Evolutionary conservation across 805 yeast genomes (phyloP), one percentile per base, ranked within the genome.

Genomic region (Starmerella potacharoeniae): DNA sequence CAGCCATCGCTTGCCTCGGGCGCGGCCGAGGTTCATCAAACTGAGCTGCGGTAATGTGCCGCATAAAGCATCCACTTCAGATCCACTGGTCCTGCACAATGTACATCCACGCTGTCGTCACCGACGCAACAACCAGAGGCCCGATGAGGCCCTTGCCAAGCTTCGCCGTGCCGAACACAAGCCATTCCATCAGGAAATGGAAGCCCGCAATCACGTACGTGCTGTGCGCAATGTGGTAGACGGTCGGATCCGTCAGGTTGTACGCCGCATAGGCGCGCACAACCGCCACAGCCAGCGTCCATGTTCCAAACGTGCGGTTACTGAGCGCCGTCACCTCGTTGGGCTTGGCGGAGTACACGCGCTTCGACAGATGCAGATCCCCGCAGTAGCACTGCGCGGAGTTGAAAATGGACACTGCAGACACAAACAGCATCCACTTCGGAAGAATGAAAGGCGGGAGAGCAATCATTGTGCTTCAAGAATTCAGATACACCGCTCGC

Each of bases 291-390:
- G 90, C 77, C 41, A 90, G 74, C 0, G 98, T 93, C 98, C 98
- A 93, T 0, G 98, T 93, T 36, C 98, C 98, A 69, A 93, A 93
- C 0, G 98, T 91, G 64, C 98, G 79, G n/a, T 96, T 96, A 62
- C 93, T 81, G 61, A 93, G 74, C 5, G 67, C 65, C 2, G 75
- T 69, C 30, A 83, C 84, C 67, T 84, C 78, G 6, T 66, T 60
- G 14, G 90, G 88, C 47, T 77, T 70, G 51, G 70, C 75, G 36
- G 78, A 83, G 67, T 93, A 93, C 7, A 93, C 97, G 60, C 81
- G 76, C 62, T 84, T 80, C 2, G 96, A 86, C 53, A 93, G 76
- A 33, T 76, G 74, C 33, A 84, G 75, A 46, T 89, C 93, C 36
- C 87, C 79, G 47, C 79, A 68, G 70, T 90, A 93, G 13, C 93